A percentile compares a stretch with the other conserved stretches of the same genome.
Evolutionary conservation across 805 yeast genomes (phyloP).

Genomic region (Metschnikowia colocasiae): DNA sequence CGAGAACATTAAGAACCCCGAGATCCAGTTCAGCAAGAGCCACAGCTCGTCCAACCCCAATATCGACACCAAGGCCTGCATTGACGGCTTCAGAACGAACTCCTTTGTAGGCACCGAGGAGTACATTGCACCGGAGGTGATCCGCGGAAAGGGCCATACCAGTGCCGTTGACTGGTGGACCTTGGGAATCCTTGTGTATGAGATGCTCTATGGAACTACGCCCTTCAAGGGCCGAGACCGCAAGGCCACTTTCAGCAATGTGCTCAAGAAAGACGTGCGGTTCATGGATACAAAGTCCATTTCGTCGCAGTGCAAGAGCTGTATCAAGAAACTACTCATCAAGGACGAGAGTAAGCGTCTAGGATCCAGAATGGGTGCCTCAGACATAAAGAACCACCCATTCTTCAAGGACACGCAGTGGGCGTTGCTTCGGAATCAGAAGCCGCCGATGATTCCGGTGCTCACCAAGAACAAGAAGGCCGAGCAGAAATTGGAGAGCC

Average conservation of each 20-base stretch:
- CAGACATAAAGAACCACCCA: conserved; percentile 86
- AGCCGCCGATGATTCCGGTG: conserved; percentile 94
- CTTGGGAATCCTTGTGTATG: conserved; percentile 85
- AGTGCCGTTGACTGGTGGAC: conserved; percentile 99
- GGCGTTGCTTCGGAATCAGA: conserved; percentile 89
- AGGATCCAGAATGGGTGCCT: conserved; percentile 92
- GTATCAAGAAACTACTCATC: conserved; percentile 75
- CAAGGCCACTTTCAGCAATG: conserved; percentile 83
- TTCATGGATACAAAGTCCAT: conserved; percentile 69
- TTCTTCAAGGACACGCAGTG: conserved; percentile 91
- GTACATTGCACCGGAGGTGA: conserved; percentile 97
- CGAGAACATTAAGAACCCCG: conserved; percentile 71
- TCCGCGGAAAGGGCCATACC: conserved; percentile 94
- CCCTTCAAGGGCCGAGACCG: conserved; percentile 93
- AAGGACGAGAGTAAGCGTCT: conserved; percentile 87
- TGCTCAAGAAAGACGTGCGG: conserved; percentile 76
- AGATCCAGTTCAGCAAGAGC: conserved; percentile 44
- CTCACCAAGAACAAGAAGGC: conserved; percentile 38
- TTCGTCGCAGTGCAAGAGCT: conserved; percentile 70
- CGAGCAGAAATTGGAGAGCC: conserved; percentile 15
- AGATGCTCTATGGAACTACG: conserved; percentile 93
- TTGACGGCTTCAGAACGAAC: conserved; percentile 93
- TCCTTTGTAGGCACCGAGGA: conserved; percentile 99
- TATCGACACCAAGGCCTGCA: conserved; percentile 89
- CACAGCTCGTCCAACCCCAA: conserved; percentile 50